phyloP scores from a whole-genome alignment of 1,139 yeast species.

The Suhomyces bribrorum region DNA sequence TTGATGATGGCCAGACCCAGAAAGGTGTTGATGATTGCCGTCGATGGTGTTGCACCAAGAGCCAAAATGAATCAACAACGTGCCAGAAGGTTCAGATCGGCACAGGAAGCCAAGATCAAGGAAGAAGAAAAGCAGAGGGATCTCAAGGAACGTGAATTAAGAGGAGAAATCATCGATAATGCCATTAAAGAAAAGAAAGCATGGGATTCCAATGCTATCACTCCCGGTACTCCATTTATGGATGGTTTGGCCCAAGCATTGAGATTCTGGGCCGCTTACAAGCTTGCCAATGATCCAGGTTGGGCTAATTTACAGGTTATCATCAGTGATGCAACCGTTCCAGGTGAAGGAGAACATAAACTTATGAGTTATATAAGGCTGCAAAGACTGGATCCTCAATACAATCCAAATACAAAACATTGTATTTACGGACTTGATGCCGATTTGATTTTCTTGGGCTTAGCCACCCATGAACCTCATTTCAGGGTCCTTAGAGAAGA shows the following conservation, averaged over 20 bases:
- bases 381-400: conserved; percentile 81
- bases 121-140: conserved; percentile 62
- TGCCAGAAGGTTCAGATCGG: conserved; percentile 92
- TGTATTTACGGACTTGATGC: conserved; percentile 98
- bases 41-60: conserved; percentile 98
- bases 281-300: conserved; percentile 81
- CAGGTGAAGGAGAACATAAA: conserved; percentile 99
- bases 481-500: conserved; percentile 93
- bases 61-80: conserved; percentile 99
- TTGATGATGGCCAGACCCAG: conserved; percentile 93
- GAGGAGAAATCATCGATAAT: conserved; percentile 69
- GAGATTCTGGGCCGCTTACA: conserved; percentile 88
- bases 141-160: conserved; percentile 49
- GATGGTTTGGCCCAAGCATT: conserved; percentile 79
- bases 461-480: conserved; percentile 97
- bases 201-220: conserved; percentile 96
- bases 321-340: conserved; percentile 94
- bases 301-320: conserved; percentile 87
- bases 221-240: conserved; percentile 99
- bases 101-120: conserved; percentile 80
- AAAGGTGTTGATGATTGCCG: conserved; percentile 88
- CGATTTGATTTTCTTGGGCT: conserved; percentile 92
- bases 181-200: conserved; percentile 57
- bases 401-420: conserved; percentile 87
- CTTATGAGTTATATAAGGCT: conserved; percentile 91